Evolutionary conservation across 768 basidiomycete genomes (phyloP), one percentile per base, ranked within the genome.

Genomic region (Leucosporidium creatinivorum): DNA sequence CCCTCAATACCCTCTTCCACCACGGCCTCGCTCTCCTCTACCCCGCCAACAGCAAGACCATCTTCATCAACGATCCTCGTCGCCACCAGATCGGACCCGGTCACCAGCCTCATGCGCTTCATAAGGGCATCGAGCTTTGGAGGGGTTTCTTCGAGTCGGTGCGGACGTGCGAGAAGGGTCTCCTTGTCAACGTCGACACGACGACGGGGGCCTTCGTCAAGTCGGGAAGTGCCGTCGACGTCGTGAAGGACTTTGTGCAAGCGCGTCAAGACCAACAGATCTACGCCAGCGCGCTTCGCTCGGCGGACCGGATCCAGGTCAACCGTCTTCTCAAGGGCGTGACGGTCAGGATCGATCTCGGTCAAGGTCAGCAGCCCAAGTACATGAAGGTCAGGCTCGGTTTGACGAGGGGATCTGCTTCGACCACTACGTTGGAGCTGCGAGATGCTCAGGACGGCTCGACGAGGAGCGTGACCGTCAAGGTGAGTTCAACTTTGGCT

Each of bases 171-270:
- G 15, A 26, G 18, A 2, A 0, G 6, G 61, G 60, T 3, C 55
- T 65, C 5, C 56, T 58, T 23, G 36, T 69, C 36, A 62, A 58
- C 61, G 28, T 69, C 56, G 60, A 69, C 56, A 65, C 63, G 17
- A 65, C 68, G 1, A 58, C 63, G 5, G 31, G 39, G 13, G 63
- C 63, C 7, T 69, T 58, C 61, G 21, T 65, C 50, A 19, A 36
- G 6, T 5, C 48, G 0, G 68, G 68, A 8, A 47, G 25, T 33
- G 48, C 65, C n/a, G 1, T 33, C 10, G 30, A 26, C n/a, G 61
- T 65, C 39, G 17, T 55, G 18, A 21, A 18, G 15, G 39, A 13
- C n/a, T 61, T 33, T 47, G 17, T 59, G 30, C 13, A 8, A 2
- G 28, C 21, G 10, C 7, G 15, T 26, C 23, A 12, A 4, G 8